Evolutionary conservation across 1,284 basidiomycete species (phyloP).

Genomic region (Paramarasmius palmivorus): DNA sequence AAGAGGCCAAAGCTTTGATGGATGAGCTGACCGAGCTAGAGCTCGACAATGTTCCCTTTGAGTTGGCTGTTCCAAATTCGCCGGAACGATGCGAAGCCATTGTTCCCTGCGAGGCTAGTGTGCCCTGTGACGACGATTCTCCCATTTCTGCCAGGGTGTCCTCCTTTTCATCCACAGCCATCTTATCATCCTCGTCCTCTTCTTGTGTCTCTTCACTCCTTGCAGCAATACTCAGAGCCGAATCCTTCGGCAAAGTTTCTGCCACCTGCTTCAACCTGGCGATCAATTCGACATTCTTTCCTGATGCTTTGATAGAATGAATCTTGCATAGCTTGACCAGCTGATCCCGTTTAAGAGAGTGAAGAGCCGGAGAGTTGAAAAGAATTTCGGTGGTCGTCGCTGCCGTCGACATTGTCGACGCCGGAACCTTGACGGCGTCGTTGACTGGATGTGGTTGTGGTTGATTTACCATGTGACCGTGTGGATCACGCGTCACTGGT

Average conservation of each 20-base stretch:
- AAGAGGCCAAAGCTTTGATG: constrained; percentile 67
- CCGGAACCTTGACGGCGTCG: neutral
- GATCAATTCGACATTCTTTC: constrained; percentile 75
- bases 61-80: constrained; percentile 68
- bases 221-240: constrained; percentile 49
- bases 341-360: constrained; percentile 78
- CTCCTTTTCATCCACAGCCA: constrained; percentile 33
- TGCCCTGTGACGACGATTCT: constrained; percentile 58
- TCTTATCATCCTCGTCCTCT: constrained; percentile 23
- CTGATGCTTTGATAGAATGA: constrained; percentile 72
- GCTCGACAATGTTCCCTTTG: constrained; percentile 48
- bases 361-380: constrained; percentile 77
- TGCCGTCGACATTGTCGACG: constrained; percentile 10
- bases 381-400: constrained; percentile 71
- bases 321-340: constrained; percentile 80
- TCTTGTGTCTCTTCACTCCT: constrained; percentile 38
- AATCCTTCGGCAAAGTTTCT: constrained; percentile 51
- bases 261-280: constrained; percentile 67
- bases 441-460: neutral
- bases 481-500: neutral
- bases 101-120: constrained; percentile 61
- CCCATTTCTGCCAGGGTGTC: constrained; percentile 24
- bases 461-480: constrained; percentile 3
- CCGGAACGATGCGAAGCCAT: constrained; percentile 50
- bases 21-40: constrained; percentile 62